A percentile compares a stretch with the other conserved stretches of the same genome.
Evolutionary conservation across 139 green algal species (phyloP).

Genomic region (Bryopsis sp.): DNA sequence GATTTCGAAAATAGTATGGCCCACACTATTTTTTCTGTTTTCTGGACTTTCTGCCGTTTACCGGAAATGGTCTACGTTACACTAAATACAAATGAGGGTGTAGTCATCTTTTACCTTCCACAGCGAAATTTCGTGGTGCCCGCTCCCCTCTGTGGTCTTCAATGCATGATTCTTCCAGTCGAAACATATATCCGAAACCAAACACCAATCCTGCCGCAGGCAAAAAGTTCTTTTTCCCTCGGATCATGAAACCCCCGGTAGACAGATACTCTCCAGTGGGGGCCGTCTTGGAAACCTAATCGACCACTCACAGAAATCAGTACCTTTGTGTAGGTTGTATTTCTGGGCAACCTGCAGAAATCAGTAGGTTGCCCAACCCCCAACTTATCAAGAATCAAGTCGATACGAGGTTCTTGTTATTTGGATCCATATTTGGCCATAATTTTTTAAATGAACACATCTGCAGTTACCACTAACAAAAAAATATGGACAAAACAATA

Average conservation of each 20-base stretch:
- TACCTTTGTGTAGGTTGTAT: too few relatives aligned
- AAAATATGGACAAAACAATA: too few relatives aligned
- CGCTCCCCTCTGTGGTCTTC: slow-evolving; percentile 75
- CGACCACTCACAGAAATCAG: neutral
- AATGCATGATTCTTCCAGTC: slow-evolving; percentile 72
- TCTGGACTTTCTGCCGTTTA: neutral
- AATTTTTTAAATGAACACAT: too few relatives aligned
- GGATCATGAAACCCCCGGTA: slow-evolving; percentile 87
- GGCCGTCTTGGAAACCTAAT: slow-evolving; percentile 90
- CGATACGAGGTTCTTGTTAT: neutral
- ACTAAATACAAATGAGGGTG: too few relatives aligned
- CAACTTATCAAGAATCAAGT: slow-evolving; percentile 4
- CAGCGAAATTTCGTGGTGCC: slow-evolving; percentile 30
- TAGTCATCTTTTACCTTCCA: neutral
- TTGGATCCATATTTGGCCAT: too few relatives aligned
- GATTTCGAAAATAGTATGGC: neutral
- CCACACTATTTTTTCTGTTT: neutral
- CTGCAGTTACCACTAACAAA: too few relatives aligned
- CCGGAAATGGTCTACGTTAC: neutral
- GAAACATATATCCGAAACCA: slow-evolving; percentile 84
- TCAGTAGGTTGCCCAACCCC: neutral
- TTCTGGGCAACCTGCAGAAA: neutral
- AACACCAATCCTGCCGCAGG: slow-evolving; percentile 84
- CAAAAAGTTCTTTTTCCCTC: slow-evolving; percentile 94
- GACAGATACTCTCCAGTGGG: slow-evolving; percentile 87